These are phyloP conservation scores for Kockiozyma suomiensis DNA, from an alignment of 805 yeast species.

Conservation along the genomic window DNA sequence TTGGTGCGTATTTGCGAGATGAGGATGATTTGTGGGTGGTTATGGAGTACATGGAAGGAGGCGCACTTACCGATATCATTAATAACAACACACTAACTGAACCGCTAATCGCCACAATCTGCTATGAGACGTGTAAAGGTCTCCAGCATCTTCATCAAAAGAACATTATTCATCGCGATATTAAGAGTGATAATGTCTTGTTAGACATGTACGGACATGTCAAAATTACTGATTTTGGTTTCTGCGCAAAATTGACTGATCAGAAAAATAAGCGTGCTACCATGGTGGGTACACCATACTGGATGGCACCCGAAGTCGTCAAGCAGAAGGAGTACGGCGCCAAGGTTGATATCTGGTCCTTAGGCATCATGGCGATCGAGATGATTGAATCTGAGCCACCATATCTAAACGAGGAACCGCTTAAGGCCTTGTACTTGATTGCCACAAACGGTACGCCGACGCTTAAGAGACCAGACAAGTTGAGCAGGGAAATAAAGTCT, in stretches of 20 bases:
- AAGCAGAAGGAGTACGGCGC: constrained; percentile 79
- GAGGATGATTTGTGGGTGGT: constrained; percentile 92
- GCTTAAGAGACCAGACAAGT: constrained; percentile 65
- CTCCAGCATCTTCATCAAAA: constrained; percentile 88
- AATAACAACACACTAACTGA: constrained; percentile 83
- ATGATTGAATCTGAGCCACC: constrained; percentile 90
- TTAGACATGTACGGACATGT: constrained; percentile 81
- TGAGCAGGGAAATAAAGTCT: constrained; percentile 76
- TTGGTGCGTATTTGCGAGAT: constrained; percentile 85
- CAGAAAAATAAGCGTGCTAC: constrained; percentile 74
- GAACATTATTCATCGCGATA: constrained; percentile 94
- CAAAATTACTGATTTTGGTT: constrained; percentile 92
- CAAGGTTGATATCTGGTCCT: constrained; percentile 80
- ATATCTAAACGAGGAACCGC: constrained; percentile 75
- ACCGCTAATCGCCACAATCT: constrained; percentile 87
- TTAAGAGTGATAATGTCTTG: constrained; percentile 92
- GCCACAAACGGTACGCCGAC: constrained; percentile 83
- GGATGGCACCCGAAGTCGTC: constrained; percentile 91
- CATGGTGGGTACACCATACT: constrained; percentile 86
- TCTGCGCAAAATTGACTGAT: constrained; percentile 79
- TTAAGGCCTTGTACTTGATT: constrained; percentile 72
- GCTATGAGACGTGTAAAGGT: constrained; percentile 87
- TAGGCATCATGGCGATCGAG: constrained; percentile 84
- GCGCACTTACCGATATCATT: constrained; percentile 92
- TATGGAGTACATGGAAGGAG: constrained; percentile 99